Evolutionary conservation across 108 stramenopile species (phyloP), one percentile per base, ranked within the genome.

Genomic region (Epipyxis sp.): DNA sequence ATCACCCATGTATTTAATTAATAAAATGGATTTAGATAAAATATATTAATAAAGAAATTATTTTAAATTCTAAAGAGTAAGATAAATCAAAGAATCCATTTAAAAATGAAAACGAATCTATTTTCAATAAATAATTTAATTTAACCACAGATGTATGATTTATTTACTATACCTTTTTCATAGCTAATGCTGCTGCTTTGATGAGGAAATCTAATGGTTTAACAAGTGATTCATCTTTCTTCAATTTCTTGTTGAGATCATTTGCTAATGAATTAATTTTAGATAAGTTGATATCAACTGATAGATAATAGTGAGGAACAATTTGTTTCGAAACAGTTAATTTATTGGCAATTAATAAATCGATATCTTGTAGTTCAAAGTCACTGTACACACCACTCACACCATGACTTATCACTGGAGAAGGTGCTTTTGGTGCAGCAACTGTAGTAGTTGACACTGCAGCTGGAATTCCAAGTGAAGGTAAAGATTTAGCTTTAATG

Each of bases 271-370:
- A 82, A 80, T 98, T 77, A 16, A 95, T 82, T 54, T 82, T 79
- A 76, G 92, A 93, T 69, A 99, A 74, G 67, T 90, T 77, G 1
- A 97, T 81, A 79, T 97, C 95, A 29, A 93, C 86, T 44, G 95
- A 92, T 2, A 97, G 93, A 83, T 97, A 99, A 87, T 94, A 97
- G 82, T 97, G 95, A 0, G 98, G 97, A 20, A 98, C 95, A 58
- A 91, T 90, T 65, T 86, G 86, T 87, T 97, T 98, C 76, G 90
- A 87, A 44, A 86, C 67, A 0, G 94, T 81, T 59, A 97, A 84
- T 30, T 85, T 85, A 20, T 85, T 77, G n/a, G 94, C 95, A 42
- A 91, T 3, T 2, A 3, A 42, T 10, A 37, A 10, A 37, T 10
- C 13, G 10, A 16, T 37, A 6, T 59, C 57, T 59, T 20, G 37